Percentiles rank a stretch among this genome's conserved stretches.
Conservation (phyloP, 2,329 filamentous ascomycete species). For the Chrysoporthe puriensis region DNA sequence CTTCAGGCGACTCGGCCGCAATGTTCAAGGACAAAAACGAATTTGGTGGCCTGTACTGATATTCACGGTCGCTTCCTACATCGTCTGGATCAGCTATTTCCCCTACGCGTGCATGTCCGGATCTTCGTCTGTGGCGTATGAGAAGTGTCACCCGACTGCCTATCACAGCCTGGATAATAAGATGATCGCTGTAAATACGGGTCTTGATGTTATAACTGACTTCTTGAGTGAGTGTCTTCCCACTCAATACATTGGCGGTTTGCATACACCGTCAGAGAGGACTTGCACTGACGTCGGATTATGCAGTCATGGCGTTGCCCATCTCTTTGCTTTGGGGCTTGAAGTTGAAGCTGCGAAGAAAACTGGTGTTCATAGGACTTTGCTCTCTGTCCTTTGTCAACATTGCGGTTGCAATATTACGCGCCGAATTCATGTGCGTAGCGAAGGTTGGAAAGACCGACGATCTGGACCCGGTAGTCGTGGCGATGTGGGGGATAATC, state of each 20-base stretch:
- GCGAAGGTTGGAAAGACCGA: not conserved
- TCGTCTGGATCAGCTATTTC: constrained; percentile 1
- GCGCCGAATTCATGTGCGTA: not conserved
- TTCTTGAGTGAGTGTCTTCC: not conserved
- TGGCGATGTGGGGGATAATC: not conserved
- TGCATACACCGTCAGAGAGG: not conserved
- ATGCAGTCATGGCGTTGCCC: not conserved
- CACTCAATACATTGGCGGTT: not conserved
- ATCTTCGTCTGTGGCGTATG: not conserved
- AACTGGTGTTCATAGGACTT: constrained; percentile 29
- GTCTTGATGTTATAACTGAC: constrained; percentile 10
- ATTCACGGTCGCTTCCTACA: not conserved
- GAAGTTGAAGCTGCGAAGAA: constrained; percentile 37
- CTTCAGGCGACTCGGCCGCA: constrained; percentile 14
- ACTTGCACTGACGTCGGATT: not conserved
- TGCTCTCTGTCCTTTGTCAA: constrained; percentile 11
- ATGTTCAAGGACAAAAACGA: constrained; percentile 2
- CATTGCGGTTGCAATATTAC: constrained; percentile 6
- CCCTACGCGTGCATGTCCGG: not conserved
- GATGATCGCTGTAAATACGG: not conserved
- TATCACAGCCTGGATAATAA: not conserved
- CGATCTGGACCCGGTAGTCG: not conserved
- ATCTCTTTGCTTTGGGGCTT: constrained; percentile 37
- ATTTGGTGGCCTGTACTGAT: constrained; percentile 14
- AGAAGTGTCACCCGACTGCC: not conserved